Conservation (phyloP, 257 asterid species). For the Buddleja alternifolia region DNA sequence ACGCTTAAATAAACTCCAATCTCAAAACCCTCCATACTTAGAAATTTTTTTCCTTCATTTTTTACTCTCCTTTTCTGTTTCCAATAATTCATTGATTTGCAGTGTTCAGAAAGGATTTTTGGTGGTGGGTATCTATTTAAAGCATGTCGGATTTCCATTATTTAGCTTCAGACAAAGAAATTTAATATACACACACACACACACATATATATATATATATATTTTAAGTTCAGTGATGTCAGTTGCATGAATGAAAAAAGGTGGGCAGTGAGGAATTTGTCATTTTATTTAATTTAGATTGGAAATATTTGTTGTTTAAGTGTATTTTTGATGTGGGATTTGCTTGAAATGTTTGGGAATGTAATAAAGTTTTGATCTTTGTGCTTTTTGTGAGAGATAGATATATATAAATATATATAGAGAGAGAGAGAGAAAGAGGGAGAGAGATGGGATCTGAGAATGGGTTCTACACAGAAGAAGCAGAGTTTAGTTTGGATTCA, state of each 20-base stretch:
- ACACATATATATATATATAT: too few species aligned
- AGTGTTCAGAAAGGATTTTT: conserved; percentile 17
- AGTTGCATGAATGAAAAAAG: background rate
- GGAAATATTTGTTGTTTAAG: conserved; percentile 3
- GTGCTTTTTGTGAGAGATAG: conserved; percentile 27
- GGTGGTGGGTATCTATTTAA: conserved; percentile 8
- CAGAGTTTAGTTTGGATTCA: conserved; percentile 65
- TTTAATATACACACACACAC: too few species aligned
- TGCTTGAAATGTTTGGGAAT: conserved; percentile 28
- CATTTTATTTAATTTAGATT: background rate
- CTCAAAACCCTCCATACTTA: background rate
- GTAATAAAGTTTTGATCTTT: conserved; percentile 41
- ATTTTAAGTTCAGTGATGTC: conserved; percentile 9
- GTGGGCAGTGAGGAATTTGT: conserved; percentile 14
- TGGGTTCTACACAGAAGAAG: conserved; percentile 56
- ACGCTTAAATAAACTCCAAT: conserved; percentile 27
- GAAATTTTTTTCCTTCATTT: background rate
- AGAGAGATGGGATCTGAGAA: conserved; percentile 73
- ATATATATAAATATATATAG: background rate
- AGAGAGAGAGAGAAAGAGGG: conserved; percentile 25
- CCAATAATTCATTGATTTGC: conserved; percentile 25
- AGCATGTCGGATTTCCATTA: conserved; percentile 20
- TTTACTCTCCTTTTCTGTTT: background rate
- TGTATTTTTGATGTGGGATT: conserved; percentile 38
- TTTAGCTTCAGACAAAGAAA: conserved; percentile 18